A percentile compares a stretch with the other conserved stretches of the same genome.
These are phyloP conservation scores for Stromatinia cepivora DNA, from an alignment of 2,329 filamentous ascomycete genomes.

Conservation along the genomic window DNA sequence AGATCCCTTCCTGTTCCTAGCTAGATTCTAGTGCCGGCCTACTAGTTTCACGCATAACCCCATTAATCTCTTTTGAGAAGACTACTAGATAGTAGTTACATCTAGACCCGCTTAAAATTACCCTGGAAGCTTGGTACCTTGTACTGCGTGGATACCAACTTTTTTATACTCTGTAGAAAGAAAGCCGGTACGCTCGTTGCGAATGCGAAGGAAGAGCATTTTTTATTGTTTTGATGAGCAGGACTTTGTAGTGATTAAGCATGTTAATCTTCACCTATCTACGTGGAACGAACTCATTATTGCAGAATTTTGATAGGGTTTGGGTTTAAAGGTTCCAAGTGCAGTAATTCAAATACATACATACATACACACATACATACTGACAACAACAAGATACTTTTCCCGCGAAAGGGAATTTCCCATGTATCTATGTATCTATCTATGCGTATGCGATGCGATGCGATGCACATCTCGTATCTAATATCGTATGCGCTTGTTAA, in stretches of 20 bases:
- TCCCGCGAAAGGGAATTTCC: neutral
- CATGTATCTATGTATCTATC: neutral
- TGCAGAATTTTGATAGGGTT: no score
- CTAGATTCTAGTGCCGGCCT: conserved; percentile 4
- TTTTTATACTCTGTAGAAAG: no score
- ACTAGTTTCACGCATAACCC: no score
- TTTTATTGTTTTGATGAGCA: no score
- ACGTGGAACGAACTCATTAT: no score
- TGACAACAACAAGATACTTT: neutral
- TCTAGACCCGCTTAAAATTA: neutral
- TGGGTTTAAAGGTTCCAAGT: no score
- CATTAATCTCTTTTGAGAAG: neutral
- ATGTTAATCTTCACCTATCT: no score
- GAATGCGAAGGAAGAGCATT: no score
- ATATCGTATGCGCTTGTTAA: conserved; percentile 8
- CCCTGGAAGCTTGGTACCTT: no score
- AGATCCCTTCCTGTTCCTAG: conserved; percentile 14
- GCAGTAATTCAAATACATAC: neutral
- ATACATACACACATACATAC: neutral
- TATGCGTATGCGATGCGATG: neutral
- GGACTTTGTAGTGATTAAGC: no score
- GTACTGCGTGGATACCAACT: no score
- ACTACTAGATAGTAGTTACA: neutral
- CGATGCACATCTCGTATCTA: neutral
- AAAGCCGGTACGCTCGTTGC: no score